Base-by-base conservation (phyloP, 805 yeast genomes). In the Saccharomycopsis fodiens region DNA sequence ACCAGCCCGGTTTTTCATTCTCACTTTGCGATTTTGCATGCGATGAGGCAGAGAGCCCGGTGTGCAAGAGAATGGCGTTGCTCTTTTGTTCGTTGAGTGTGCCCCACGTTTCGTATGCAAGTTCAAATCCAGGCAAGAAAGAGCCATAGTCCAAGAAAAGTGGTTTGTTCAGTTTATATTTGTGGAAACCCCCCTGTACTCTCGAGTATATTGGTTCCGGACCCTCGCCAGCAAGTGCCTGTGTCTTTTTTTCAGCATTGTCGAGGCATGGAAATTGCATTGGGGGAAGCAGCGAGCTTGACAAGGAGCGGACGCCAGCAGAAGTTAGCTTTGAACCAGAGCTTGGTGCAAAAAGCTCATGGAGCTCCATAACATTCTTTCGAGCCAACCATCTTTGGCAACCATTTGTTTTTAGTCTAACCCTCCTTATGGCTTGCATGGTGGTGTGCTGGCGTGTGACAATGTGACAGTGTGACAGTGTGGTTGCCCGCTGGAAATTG, bases 101-200 rank as follows among this genome's bases (percentile, higher is more conserved):
- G 2, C 97, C 97, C 97, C 97, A 89, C 2, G 89, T 76, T 62
- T 89, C 97, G 64, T 85, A 89, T 0, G 96, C 97, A n/a, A 89
- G 70, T 54, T 84, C 78, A 55, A 74, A 85, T 51, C 74, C 76
- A 1, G 86, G 85, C 30, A 89, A 65, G 52, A 65, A 70, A 1
- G 89, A 93, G 12, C 97, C 97, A 59, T 82, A 78, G 58, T 89
- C 97, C 13, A 87, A 70, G 48, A 76, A 76, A 2, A 87, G 64
- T 0, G 91, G 89, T 20, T 74, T 64, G 3, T 65, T 46, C 7
- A 79, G 72, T 41, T 67, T 65, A 60, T 62, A 87, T 1, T 72
- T 56, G 47, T 83, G 70, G 56, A 79, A 87, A 2, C 94, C 95
- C 2, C 78, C 68, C 41, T 73, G 74, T 4, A 84, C 81, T 50